Evolutionary conservation across 106 monocot genomes (phyloP).

Genomic region (Chionographis japonica): DNA sequence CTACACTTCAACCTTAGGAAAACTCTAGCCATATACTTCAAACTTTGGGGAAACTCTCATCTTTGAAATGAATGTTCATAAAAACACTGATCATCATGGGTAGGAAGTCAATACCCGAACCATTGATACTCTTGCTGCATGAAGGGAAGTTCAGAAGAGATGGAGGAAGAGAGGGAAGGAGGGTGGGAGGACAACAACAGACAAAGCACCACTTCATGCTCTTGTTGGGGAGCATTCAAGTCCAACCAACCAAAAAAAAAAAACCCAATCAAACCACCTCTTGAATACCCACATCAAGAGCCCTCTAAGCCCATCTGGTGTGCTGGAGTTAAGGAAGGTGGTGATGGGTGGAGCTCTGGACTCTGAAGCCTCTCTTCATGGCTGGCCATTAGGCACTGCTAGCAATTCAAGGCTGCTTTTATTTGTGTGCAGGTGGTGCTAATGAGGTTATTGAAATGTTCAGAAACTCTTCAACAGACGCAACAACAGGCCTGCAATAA

Average conservation of each 20-base stretch:
- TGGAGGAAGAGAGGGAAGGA: no score
- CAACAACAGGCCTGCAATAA: no score
- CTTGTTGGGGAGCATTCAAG: slow-evolving; percentile 2
- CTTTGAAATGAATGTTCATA: no score
- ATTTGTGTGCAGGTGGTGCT: slow-evolving; percentile 80
- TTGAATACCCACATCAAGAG: slow-evolving; percentile 51
- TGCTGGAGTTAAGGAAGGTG: slow-evolving; percentile 14
- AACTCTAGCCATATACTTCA: no score
- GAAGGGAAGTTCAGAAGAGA: no score
- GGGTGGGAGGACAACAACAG: no score
- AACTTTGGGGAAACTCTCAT: no score
- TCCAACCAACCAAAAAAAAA: slow-evolving; percentile 41
- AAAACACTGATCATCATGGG: no score
- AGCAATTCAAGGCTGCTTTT: slow-evolving; percentile 80
- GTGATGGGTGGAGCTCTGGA: background rate
- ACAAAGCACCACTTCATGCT: slow-evolving; percentile 11
- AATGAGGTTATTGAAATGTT: slow-evolving; percentile 74
- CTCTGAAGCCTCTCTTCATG: background rate
- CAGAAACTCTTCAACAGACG: no score
- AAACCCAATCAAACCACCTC: slow-evolving; percentile 15
- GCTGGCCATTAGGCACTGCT: slow-evolving; percentile 23
- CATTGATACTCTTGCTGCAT: no score
- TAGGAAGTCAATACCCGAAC: no score
- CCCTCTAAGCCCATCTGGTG: slow-evolving; percentile 15
- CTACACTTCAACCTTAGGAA: no score